These are phyloP conservation scores for carrot (Daucus carota) DNA, from an alignment of 129 eudicot genomes.

Conservation along the genomic window DNA sequence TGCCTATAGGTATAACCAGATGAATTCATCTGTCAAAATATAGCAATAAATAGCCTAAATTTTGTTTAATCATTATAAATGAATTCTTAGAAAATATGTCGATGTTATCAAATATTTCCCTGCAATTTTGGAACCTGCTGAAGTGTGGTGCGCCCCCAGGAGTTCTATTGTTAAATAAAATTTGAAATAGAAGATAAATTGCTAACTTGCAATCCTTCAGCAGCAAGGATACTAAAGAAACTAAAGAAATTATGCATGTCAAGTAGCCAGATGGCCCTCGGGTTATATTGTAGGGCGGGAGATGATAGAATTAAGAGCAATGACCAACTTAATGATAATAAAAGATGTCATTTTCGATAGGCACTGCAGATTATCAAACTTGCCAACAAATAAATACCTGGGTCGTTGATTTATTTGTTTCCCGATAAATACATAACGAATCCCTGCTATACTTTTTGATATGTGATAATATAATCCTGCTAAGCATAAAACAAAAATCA, in stretches of 20 bases:
- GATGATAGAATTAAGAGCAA: not conserved
- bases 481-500: conserved; percentile 12
- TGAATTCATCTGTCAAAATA: not conserved
- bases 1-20: not conserved
- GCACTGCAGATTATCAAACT: not conserved
- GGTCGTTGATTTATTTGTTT: conserved; percentile 89
- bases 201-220: conserved; percentile 83
- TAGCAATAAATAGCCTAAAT: not conserved
- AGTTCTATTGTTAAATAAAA: conserved; percentile 64
- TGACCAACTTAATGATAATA: not conserved
- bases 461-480: conserved; percentile 91
- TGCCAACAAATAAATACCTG: conserved; percentile 40
- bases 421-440: conserved; percentile 88
- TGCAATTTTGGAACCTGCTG: conserved; percentile 43
- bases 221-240: conserved; percentile 64
- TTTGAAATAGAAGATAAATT: conserved; percentile 69
- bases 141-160: conserved; percentile 57
- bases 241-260: not conserved
- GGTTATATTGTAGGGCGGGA: not conserved
- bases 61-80: not conserved
- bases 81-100: not conserved
- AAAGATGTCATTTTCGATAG: not conserved
- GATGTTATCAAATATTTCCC: not conserved
- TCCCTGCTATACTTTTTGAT: conserved; percentile 96
- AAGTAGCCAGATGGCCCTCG: not conserved